Conservation (phyloP, 2,329 filamentous ascomycete genomes). For the Phyllosticta paracitricarpa region DNA sequence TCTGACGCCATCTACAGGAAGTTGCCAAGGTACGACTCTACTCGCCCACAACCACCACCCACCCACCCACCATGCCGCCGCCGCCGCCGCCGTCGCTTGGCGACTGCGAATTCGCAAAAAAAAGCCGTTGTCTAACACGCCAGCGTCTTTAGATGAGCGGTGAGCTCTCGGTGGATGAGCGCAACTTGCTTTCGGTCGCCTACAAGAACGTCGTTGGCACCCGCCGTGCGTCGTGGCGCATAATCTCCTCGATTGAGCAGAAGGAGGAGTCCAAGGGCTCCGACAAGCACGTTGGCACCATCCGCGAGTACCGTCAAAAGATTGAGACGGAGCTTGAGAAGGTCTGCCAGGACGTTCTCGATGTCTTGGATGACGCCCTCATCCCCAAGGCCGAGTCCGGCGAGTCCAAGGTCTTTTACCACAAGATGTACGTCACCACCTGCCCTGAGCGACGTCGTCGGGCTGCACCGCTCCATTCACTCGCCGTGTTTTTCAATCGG, state of each 20-base stretch:
- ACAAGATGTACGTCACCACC: slow-evolving; percentile 76
- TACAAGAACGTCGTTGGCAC: slow-evolving; percentile 99
- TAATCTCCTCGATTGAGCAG: slow-evolving; percentile 99
- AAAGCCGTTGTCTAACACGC: slow-evolving; percentile 4
- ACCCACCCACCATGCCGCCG: neutral
- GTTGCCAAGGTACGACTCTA: slow-evolving; percentile 10
- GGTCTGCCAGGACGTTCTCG: slow-evolving; percentile 95
- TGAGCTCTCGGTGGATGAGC: slow-evolving; percentile 72
- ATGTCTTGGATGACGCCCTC: slow-evolving; percentile 84
- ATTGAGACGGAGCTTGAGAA: slow-evolving; percentile 95
- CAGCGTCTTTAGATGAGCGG: slow-evolving; percentile 39
- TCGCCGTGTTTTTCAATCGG: neutral
- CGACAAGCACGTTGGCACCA: slow-evolving; percentile 86
- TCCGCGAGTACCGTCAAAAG: slow-evolving; percentile 96
- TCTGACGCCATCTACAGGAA: slow-evolving; percentile 9
- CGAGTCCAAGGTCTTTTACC: slow-evolving; percentile 99
- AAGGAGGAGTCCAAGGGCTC: slow-evolving; percentile 99
- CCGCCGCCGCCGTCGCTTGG: slow-evolving; percentile 67
- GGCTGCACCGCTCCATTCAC: neutral
- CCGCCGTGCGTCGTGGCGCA: slow-evolving; percentile 96
- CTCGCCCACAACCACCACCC: neutral
- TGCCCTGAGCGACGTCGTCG: neutral
- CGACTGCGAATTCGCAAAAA: neutral
- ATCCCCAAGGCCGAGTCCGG: slow-evolving; percentile 94
- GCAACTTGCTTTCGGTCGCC: slow-evolving; percentile 94